Conservation (phyloP, 2,329 filamentous ascomycete species). For the Xylaria digitata region DNA sequence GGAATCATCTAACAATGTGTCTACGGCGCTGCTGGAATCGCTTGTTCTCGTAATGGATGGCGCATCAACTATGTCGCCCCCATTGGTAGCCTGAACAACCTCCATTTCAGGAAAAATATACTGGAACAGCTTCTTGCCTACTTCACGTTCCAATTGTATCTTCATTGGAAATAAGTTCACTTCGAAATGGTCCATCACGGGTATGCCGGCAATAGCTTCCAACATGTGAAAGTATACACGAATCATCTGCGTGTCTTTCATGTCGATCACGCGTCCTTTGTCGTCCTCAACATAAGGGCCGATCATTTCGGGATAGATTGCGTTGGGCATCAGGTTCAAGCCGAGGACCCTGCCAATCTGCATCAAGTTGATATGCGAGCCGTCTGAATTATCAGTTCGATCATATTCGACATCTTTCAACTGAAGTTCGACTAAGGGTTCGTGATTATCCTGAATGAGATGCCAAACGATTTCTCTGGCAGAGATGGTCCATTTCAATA, state of each 20-base stretch:
- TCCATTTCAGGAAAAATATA: slow-evolving; percentile 94
- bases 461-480: slow-evolving; percentile 98
- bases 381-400: slow-evolving; percentile 95
- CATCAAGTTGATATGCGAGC: slow-evolving; percentile 92
- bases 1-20: slow-evolving; percentile 55
- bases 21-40: slow-evolving; percentile 59
- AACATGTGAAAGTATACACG: slow-evolving; percentile 98
- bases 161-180: slow-evolving; percentile 93
- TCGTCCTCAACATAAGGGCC: slow-evolving; percentile 83
- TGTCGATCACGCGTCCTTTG: slow-evolving; percentile 62
- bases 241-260: slow-evolving; percentile 83
- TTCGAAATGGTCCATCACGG: slow-evolving; percentile 96
- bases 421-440: slow-evolving; percentile 92
- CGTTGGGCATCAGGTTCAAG: slow-evolving; percentile 88
- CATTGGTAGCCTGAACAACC: slow-evolving; percentile 56
- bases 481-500: slow-evolving; percentile 93
- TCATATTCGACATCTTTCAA: slow-evolving; percentile 92
- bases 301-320: slow-evolving; percentile 96
- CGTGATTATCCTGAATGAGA: slow-evolving; percentile 85
- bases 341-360: slow-evolving; percentile 89
- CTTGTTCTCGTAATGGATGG: slow-evolving; percentile 66
- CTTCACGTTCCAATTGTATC: slow-evolving; percentile 91
- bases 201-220: slow-evolving; percentile 96
- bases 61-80: slow-evolving; percentile 65
- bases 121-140: slow-evolving; percentile 92